These are phyloP conservation scores for Moringa oleifera DNA, from an alignment of 345 rosid genomes.

Conservation along the genomic window DNA sequence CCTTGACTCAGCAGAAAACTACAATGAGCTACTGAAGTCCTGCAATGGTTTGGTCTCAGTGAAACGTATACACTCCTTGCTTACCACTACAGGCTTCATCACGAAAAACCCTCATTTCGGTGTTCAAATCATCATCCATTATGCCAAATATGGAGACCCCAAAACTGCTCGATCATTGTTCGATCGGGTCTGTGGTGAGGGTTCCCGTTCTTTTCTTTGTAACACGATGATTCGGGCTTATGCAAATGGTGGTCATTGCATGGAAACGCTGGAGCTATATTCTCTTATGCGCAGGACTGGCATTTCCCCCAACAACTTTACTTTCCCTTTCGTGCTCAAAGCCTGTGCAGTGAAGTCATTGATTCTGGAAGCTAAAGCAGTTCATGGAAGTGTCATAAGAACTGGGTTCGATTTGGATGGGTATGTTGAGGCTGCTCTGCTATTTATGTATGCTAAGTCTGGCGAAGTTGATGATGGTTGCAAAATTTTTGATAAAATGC, in stretches of 20 bases:
- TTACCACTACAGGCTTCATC: conserved; percentile 24
- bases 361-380: conserved; percentile 30
- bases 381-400: conserved; percentile 30
- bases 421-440: conserved; percentile 29
- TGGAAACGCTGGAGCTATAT: conserved; percentile 37
- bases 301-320: conserved; percentile 34
- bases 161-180: conserved; percentile 30
- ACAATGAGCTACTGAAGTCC: conserved; percentile 23
- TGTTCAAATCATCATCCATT: conserved; percentile 34
- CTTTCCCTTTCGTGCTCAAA: conserved; percentile 38
- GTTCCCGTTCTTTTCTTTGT: conserved; percentile 38
- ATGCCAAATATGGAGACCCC: conserved; percentile 28
- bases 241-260: conserved; percentile 28
- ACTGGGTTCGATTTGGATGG: conserved; percentile 25
- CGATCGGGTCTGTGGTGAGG: conserved; percentile 11
- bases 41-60: conserved; percentile 25
- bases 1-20: conserved; percentile 19
- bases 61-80: conserved; percentile 40
- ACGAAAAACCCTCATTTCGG: conserved; percentile 27
- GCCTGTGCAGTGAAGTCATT: conserved; percentile 31
- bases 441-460: conserved; percentile 27
- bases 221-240: conserved; percentile 48
- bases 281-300: conserved; percentile 31
- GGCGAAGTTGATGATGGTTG: conserved; percentile 23
- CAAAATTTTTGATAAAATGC: conserved; percentile 43